Evolutionary conservation across 257 asterid genomes (phyloP).

Genomic region (Solanum tarijense): DNA sequence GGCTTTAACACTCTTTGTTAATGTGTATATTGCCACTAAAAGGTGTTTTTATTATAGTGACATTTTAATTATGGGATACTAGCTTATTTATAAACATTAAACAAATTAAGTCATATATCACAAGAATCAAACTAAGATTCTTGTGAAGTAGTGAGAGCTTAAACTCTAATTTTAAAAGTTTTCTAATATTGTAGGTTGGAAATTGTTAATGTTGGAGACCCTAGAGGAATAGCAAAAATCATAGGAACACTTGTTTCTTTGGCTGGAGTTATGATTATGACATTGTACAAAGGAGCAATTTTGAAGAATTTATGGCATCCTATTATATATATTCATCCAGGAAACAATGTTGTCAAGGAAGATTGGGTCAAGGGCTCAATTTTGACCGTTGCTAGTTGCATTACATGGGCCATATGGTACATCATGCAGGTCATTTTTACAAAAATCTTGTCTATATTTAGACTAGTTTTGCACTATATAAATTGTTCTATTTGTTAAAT

Average conservation of each 20-base stretch:
- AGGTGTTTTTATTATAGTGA: too few species aligned
- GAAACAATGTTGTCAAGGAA: constrained; percentile 27
- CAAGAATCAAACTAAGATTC: not conserved
- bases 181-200: constrained; percentile 38
- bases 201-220: constrained; percentile 33
- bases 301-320: constrained; percentile 33
- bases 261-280: constrained; percentile 60
- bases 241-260: constrained; percentile 53
- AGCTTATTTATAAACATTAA: not conserved
- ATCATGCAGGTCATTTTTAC: too few species aligned
- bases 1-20: too few species aligned
- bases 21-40: too few species aligned
- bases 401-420: too few species aligned
- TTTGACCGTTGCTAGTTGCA: constrained; percentile 5
- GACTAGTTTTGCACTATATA: too few species aligned
- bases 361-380: constrained; percentile 63
- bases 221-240: constrained; percentile 53
- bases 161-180: not conserved
- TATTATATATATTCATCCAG: constrained; percentile 28
- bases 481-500: too few species aligned
- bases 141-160: too few species aligned
- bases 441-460: not conserved
- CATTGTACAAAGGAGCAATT: constrained; percentile 60
- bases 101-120: not conserved
- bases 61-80: not conserved